Percentiles rank a stretch among this genome's conserved stretches.
phyloP scores from a whole-genome alignment of 2,329 filamentous ascomycete species.

The Xylaria polymorpha region DNA sequence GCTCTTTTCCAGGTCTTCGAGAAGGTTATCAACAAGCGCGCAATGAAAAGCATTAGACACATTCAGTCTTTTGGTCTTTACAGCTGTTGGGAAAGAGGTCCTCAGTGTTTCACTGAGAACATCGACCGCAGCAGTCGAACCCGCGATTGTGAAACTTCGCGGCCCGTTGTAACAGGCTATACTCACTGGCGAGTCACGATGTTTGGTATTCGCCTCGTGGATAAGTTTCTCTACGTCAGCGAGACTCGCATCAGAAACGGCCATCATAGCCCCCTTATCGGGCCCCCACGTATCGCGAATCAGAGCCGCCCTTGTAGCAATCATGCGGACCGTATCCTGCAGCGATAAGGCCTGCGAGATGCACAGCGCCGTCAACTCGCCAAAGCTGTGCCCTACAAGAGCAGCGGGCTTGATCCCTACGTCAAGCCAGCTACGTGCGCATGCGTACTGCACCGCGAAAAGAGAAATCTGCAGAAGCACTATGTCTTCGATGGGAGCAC shows the following conservation, averaged over 20 bases:
- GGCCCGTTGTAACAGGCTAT: not conserved
- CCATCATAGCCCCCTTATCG: constrained; percentile 50
- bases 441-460: constrained; percentile 56
- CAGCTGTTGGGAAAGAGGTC: not conserved
- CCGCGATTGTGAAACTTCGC: not conserved
- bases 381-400: constrained; percentile 57
- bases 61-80: not conserved
- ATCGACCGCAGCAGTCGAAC: not conserved
- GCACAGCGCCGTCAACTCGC: constrained; percentile 56
- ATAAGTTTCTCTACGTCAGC: not conserved
- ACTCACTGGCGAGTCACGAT: not conserved
- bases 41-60: too few relatives aligned
- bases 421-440: constrained; percentile 52
- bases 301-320: constrained; percentile 48
- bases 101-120: not conserved
- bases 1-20: too few relatives aligned
- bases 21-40: too few relatives aligned
- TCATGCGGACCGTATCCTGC: constrained; percentile 48
- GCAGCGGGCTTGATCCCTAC: constrained; percentile 46
- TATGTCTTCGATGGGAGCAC: constrained; percentile 38
- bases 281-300: constrained; percentile 51
- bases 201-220: too few relatives aligned
- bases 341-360: constrained; percentile 50
- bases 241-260: not conserved
- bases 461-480: constrained; percentile 54